phyloP scores from a whole-genome alignment of 192 early-diverging fungal genomes.

The Dissophora globulifera region DNA sequence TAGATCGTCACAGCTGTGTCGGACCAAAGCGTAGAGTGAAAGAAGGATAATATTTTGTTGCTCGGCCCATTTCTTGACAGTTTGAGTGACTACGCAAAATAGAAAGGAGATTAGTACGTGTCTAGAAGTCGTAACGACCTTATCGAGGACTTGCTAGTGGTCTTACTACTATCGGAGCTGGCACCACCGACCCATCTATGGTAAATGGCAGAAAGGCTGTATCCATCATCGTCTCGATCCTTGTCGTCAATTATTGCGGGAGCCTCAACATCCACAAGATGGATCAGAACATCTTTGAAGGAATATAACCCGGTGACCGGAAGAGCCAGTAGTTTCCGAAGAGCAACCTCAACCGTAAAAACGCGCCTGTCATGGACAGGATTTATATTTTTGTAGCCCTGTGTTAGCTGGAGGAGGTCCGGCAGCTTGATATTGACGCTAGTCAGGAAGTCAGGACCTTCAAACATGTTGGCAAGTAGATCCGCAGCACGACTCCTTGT shows the following conservation, averaged over 20 bases:
- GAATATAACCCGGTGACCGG: constrained; percentile 16
- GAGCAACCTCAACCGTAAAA: constrained; percentile 20
- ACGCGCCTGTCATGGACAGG: constrained; percentile 20
- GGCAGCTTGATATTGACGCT: constrained; percentile 9
- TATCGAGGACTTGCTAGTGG: too few relatives aligned
- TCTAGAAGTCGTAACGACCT: too few relatives aligned
- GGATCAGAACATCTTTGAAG: constrained; percentile 32
- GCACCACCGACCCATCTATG: constrained; percentile 6
- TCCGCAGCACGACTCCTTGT: constrained; percentile 23
- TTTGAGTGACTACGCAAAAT: constrained; percentile 5
- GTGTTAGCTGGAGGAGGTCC: constrained; percentile 30
- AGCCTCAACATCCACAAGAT: constrained; percentile 29
- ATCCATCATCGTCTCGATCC: constrained; percentile 28
- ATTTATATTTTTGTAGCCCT: constrained; percentile 5
- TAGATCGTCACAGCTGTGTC: constrained; percentile 4
- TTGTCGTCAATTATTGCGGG: constrained; percentile 24
- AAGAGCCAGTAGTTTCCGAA: constrained; percentile 17
- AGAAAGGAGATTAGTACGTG: neutral
- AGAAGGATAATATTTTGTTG: constrained; percentile 40
- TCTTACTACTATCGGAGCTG: constrained; percentile 7
- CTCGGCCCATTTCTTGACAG: constrained; percentile 21
- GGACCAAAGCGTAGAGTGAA: constrained; percentile 14
- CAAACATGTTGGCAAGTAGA: constrained; percentile 31
- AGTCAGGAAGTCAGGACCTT: constrained; percentile 32
- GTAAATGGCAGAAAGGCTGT: constrained; percentile 12